These are phyloP conservation scores for Ophiostoma montium DNA, from an alignment of 2,329 filamentous ascomycete genomes.

Conservation along the genomic window DNA sequence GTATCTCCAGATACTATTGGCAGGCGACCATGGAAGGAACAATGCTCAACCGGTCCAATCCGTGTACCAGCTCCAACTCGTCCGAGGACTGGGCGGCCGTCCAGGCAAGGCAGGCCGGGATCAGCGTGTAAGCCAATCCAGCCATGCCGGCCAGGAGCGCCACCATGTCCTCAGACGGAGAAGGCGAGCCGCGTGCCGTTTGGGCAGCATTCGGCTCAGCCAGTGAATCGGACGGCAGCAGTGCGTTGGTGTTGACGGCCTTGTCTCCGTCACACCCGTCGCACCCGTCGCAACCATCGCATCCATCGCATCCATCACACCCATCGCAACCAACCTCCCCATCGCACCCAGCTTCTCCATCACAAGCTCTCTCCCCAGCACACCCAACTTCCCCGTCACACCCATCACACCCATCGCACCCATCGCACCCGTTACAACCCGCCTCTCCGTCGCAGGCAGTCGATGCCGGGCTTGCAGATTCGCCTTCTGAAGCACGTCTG, in stretches of 20 bases:
- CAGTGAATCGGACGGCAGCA: neutral
- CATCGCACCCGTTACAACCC: too few relatives aligned
- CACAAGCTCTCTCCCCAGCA: too few relatives aligned
- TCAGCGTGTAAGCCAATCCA: neutral
- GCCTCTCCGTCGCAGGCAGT: too few relatives aligned
- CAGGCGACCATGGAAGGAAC: constrained; percentile 3
- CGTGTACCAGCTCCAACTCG: neutral
- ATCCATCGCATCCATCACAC: too few relatives aligned
- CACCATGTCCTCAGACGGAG: neutral
- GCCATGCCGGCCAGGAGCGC: neutral
- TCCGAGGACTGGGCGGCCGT: neutral
- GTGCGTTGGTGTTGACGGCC: neutral
- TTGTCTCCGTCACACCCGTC: neutral
- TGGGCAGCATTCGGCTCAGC: neutral
- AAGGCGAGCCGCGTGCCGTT: neutral
- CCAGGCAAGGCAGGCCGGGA: constrained; percentile 5
- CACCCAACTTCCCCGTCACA: too few relatives aligned
- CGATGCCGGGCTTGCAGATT: too few relatives aligned
- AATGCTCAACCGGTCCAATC: neutral
- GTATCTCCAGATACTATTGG: constrained; percentile 7
- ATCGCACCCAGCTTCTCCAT: too few relatives aligned
- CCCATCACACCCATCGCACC: too few relatives aligned
- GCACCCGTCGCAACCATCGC: too few relatives aligned
- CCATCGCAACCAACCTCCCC: too few relatives aligned
- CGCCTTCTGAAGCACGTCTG: too few relatives aligned